Evolutionary conservation across 331 rosid species (phyloP), one percentile per base, ranked within the genome.

Genomic region (Rhamnella rubrinervis): DNA sequence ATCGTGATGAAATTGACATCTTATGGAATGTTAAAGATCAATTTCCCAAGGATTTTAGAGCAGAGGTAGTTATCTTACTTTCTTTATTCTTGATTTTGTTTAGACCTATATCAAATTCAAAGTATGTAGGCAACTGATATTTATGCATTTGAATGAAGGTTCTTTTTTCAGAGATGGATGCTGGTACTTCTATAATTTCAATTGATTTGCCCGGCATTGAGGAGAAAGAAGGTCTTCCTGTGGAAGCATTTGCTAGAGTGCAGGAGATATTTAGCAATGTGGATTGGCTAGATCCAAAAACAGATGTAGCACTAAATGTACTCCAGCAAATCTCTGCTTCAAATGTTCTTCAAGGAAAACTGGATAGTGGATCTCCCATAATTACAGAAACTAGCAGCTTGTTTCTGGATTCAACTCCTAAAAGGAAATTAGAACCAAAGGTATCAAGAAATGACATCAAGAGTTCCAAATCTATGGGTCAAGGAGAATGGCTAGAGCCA

Each of bases 141-240:
- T 60, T 44, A 44, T 72, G 38, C 41, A 59, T 67, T 60, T 79
- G 84, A 71, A 65, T 89, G 84, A 83, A 95, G 99, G 81, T 86
- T 77, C 88, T 95, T 82, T 87, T 91, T 83, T 95, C 97, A 37
- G 97, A 95, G 74, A 91, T 95, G 96, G 95, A 95, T 74, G 78
- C 97, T 56, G 53, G 84, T 5, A 47, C 93, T 80, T 80, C 97
- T 60, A 75, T 68, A 74, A 70, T 86, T 80, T 72, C 93, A 68
- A 20, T 87, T 51, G 96, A 95, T 69, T 78, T 86, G 61, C 96
- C 96, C 63, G 76, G 39, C 73, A 59, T 85, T 39, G 96, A 87
- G 82, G 97, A 89, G 74, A 93, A 91, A 82, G 96, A 89, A 65
- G 96, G 96, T 46, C 90, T 95, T 59, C 97, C 97, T 49, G 77